Percentiles rank a stretch among this genome's conserved stretches.
Conservation (phyloP, 2,329 filamentous ascomycete genomes). For the Aspergillus hiratsukae region DNA sequence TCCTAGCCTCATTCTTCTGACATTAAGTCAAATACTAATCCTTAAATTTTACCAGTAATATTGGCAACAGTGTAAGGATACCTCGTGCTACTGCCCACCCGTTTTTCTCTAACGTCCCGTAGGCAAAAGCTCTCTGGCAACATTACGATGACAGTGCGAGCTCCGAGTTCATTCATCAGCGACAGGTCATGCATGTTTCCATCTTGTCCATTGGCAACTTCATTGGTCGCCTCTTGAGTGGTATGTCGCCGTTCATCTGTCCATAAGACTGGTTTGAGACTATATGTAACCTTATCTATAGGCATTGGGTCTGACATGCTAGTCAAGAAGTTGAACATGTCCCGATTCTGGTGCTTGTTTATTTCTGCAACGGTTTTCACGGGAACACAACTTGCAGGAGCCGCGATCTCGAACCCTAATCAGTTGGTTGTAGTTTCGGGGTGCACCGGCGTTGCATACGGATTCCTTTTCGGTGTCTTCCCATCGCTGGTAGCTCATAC, state of each 20-base stretch:
- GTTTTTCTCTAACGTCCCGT: constrained; percentile 5
- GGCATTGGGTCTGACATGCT: constrained; percentile 89
- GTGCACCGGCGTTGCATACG: constrained; percentile 83
- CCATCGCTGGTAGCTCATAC: constrained; percentile 84
- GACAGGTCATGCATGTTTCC: constrained; percentile 88
- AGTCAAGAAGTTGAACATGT: constrained; percentile 73
- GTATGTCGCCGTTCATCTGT: constrained; percentile 41
- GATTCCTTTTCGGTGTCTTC: constrained; percentile 89
- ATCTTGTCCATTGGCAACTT: constrained; percentile 90
- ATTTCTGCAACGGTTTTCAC: constrained; percentile 73
- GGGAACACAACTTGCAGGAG: constrained; percentile 70
- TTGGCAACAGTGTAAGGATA: constrained; percentile 70
- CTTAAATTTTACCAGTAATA: constrained; percentile 63
- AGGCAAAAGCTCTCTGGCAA: constrained; percentile 77
- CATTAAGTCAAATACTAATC: not conserved
- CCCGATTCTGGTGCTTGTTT: constrained; percentile 87
- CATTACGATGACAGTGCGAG: constrained; percentile 71
- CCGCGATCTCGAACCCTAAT: constrained; percentile 71
- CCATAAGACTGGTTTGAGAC: constrained; percentile 13
- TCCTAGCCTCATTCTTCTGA: not conserved
- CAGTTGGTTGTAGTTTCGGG: constrained; percentile 72
- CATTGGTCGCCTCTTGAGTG: constrained; percentile 70
- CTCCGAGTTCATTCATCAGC: constrained; percentile 70
- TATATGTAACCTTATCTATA: constrained; percentile 24
- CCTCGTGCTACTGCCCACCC: not conserved